phyloP scores from a whole-genome alignment of 495 filamentous ascomycete genomes.

The Tuber magnatum region DNA sequence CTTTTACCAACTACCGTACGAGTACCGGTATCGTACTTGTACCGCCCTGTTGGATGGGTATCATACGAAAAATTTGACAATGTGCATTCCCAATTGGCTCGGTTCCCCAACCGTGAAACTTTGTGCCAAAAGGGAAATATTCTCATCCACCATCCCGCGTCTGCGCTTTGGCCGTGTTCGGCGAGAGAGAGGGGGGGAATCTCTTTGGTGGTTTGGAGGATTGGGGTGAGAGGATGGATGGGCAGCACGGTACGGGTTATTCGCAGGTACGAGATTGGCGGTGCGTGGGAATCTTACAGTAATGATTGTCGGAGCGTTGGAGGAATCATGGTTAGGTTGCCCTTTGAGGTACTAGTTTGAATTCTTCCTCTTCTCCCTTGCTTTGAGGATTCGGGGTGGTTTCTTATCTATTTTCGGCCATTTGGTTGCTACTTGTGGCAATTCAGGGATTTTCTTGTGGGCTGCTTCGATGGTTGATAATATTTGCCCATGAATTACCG shows the following conservation, averaged over 20 bases:
- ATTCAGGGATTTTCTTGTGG: background rate
- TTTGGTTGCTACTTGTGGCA: background rate
- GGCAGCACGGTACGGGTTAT: background rate
- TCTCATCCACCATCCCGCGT: background rate
- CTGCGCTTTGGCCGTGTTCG: background rate
- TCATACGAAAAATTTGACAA: background rate
- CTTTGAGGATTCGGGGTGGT: background rate
- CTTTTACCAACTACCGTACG: background rate
- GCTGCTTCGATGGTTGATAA: background rate
- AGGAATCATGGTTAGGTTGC: background rate
- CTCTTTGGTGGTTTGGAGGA: background rate
- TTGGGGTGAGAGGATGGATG: background rate
- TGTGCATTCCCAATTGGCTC: background rate
- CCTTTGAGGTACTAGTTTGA: background rate
- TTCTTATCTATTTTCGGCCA: background rate
- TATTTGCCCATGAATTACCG: background rate
- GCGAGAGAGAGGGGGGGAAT: background rate
- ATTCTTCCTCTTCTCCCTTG: too few species aligned
- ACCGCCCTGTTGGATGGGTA: background rate
- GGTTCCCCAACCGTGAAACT: background rate
- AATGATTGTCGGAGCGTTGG: background rate
- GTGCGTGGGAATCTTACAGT: background rate
- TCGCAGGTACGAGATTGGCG: background rate
- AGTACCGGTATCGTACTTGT: too few species aligned
- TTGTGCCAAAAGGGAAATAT: background rate